Evolutionary conservation across 345 rosid species (phyloP).

Genomic region (Brassica incana): DNA sequence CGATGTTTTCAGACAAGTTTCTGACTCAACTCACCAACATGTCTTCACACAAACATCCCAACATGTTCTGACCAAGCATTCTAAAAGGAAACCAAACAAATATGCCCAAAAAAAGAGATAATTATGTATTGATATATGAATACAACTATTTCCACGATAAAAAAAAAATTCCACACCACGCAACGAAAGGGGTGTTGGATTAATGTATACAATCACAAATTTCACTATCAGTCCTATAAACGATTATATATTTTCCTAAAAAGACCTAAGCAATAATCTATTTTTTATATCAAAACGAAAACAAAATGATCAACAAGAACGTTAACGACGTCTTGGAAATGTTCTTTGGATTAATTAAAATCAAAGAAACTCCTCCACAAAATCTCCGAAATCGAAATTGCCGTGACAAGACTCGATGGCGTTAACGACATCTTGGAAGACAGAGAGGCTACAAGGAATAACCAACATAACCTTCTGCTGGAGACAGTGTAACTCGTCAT

Average conservation of each 20-base stretch:
- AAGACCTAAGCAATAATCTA: background rate
- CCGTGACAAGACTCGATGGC: slow-evolving; percentile 71
- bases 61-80: slow-evolving; percentile 7
- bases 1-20: slow-evolving; percentile 17
- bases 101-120: background rate
- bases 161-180: slow-evolving; percentile 31
- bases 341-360: background rate
- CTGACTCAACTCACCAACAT: slow-evolving; percentile 15
- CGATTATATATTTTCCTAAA: background rate
- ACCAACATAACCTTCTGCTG: slow-evolving; percentile 57
- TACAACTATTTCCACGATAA: slow-evolving; percentile 10
- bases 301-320: background rate
- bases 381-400: slow-evolving; percentile 65
- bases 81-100: background rate
- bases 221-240: slow-evolving; percentile 15
- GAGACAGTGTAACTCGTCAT: slow-evolving; percentile 59
- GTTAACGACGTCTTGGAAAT: background rate
- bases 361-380: slow-evolving; percentile 71
- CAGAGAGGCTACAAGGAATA: slow-evolving; percentile 71
- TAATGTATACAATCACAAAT: slow-evolving; percentile 19
- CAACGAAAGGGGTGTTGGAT: slow-evolving; percentile 27
- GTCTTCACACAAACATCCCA: slow-evolving; percentile 12
- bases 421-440: slow-evolving; percentile 65
- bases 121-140: background rate
- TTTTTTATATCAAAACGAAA: background rate